Base-by-base conservation (phyloP, 192 early-diverging fungal genomes). In the Linnemannia zychae region DNA sequence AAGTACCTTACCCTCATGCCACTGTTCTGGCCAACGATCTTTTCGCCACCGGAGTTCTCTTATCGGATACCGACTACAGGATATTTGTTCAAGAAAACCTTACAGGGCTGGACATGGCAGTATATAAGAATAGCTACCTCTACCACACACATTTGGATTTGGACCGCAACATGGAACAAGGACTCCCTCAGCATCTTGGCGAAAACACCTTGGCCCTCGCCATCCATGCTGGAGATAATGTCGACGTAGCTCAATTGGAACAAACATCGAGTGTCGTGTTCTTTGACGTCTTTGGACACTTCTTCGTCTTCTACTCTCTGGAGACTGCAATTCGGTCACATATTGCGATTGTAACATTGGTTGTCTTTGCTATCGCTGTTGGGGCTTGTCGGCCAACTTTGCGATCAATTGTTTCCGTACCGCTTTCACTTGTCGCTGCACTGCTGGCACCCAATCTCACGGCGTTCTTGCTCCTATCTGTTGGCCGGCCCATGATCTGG, bases 101-200 rank as follows among this genome's bases (percentile, higher is more conserved):
- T 34, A 90, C 89, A 48, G 91, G 91, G 16, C 78, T 92, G 24
- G 95, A 96, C 78, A 88, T 96, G 92, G 95, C 95, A 1, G 89
- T 93, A 24, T 95, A 95, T 81, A 90, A 93, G 81, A 94, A 94
- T 71, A 91, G 90, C 13, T 93, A 92, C 65, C 49, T 92, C 12
- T 96, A 96, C 75, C 95, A 96, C 67, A 96, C 95, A 7, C 92
- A 93, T 80, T 78, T 93, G 67, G 95, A 96, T 75, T 75, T 88
- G 5, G 88, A 89, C 31, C 87, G 90, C 44, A 82, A 90, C 63
- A 87, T 94, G 34, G 82, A 92, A 40, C 76, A 77, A 34, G 95
- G 95, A 12, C 77, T 93, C 4, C 80, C 95, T 44, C 95, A 96
- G 72, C 93, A 95, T 87, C 79, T 95, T 52, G 95, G 95, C 0